Evolutionary conservation across 345 rosid species (phyloP), one percentile per base, ranked within the genome.

Genomic region (Syzygium oleosum): DNA sequence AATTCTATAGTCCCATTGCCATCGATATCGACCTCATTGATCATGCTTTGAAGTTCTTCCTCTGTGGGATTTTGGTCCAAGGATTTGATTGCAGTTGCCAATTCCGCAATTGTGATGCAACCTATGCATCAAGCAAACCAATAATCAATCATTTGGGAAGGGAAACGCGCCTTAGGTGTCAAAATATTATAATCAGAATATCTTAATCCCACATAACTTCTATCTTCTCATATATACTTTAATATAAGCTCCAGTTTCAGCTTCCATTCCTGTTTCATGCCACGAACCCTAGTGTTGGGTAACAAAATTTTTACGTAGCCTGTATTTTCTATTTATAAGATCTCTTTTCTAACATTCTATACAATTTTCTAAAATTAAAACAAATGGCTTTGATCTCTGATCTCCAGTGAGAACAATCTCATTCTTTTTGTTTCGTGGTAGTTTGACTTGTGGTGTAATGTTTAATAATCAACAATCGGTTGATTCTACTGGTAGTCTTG

Each of bases 1-100:
- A 93, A 91, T 61, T 95, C 96, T 43, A 95, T 93, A 15, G 95
- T 92, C 84, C 96, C 97, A 56, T 91, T 95, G 1, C 95, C 94
- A 84, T 93, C 88, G 13, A 83, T 90, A 84, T 95, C 97, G 23
- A 93, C 95, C 90, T 95, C 95, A 12, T 83, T 77, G 73, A 96
- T 94, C 95, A 96, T 95, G 87, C 27, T 88, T 58, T 85, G 92
- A 88, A 95, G 92, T 88, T 95, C 98, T 89, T 93, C 94, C 86
- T 92, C 95, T 77, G 97, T 92, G 0, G 98, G 96, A 85, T 91
- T 86, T 86, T 91, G 91, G 59, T 89, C 94, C 65, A 95, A 52
- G 22, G 96, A 94, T 85, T 90, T 91, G 12, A 96, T 86, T 14
- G 93, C 96, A 2, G 92, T 83, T 2, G 89, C 94, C 53, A 96